Evolutionary conservation across 1,139 yeast species (phyloP).

Genomic region (Yamadazyma aaseri): DNA sequence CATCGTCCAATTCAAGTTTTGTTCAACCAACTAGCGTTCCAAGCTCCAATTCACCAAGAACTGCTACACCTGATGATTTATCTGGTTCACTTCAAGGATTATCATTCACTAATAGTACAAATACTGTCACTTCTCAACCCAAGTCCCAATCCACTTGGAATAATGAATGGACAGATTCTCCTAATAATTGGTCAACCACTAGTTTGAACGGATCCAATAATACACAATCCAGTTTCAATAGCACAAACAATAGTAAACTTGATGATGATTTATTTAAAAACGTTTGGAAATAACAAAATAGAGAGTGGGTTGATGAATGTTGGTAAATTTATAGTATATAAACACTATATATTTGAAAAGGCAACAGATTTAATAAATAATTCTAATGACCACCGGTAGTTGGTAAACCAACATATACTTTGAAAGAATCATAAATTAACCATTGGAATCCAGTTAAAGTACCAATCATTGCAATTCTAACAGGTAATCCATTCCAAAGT

Average conservation of each 20-base stretch:
- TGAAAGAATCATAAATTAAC: conserved; percentile 93
- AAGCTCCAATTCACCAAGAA: conserved; percentile 8
- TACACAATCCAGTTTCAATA: conserved; percentile 2
- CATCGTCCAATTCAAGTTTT: conserved; percentile 38
- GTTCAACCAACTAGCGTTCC: conserved; percentile 26
- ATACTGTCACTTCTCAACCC: not conserved
- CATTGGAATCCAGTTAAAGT: conserved; percentile 96
- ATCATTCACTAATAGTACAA: conserved; percentile 19
- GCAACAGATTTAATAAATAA: not conserved
- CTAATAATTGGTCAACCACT: conserved; percentile 14
- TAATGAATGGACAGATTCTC: conserved; percentile 39
- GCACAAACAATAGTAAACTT: conserved; percentile 19
- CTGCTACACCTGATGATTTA: conserved; percentile 14
- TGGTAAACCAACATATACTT: conserved; percentile 87
- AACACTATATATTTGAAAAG: no score
- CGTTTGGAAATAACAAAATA: conserved; percentile 52
- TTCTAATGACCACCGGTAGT: conserved; percentile 74
- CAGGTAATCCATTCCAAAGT: conserved; percentile 91
- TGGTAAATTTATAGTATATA: no score
- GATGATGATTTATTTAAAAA: conserved; percentile 49
- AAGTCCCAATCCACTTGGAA: conserved; percentile 22
- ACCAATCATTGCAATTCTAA: conserved; percentile 94
- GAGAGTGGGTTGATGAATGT: conserved; percentile 1
- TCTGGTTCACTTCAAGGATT: conserved; percentile 37
- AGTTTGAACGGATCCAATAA: not conserved